Evolutionary conservation across 257 asterid species (phyloP).

Genomic region (Solanum virginianum): DNA sequence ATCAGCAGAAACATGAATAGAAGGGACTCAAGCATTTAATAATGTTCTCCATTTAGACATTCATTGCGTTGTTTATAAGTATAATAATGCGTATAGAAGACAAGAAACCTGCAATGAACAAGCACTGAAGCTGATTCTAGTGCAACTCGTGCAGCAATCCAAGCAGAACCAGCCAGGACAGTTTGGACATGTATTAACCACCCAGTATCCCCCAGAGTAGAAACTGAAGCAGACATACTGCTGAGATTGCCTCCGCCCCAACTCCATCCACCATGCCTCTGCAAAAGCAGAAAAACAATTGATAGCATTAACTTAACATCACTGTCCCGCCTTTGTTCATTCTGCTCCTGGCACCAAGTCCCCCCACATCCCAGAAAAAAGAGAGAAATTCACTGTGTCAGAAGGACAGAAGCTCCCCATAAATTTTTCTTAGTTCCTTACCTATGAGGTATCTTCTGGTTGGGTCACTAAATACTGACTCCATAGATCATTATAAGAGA

Average conservation of each 20-base stretch:
- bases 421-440: not conserved
- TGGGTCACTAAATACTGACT: not conserved
- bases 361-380: not conserved
- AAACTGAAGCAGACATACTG: conserved; percentile 99
- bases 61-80: not conserved
- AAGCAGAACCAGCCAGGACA: conserved; percentile 95
- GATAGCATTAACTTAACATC: not conserved
- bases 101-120: conserved; percentile 91
- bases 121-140: conserved; percentile 93
- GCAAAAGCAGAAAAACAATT: conserved; percentile 3
- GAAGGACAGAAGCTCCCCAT: not conserved
- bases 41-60: not conserved
- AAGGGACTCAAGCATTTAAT: not conserved
- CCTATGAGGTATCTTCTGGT: not conserved
- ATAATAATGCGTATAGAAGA: not conserved
- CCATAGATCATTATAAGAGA: not conserved
- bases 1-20: not conserved
- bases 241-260: conserved; percentile 99
- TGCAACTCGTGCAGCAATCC: conserved; percentile 99
- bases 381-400: not conserved
- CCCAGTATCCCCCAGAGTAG: conserved; percentile 94
- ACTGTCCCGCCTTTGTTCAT: not conserved
- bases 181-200: conserved; percentile 97
- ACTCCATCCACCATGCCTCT: conserved; percentile 98
- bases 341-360: not conserved